A percentile compares a stretch with the other conserved stretches of the same genome.
Conservation (phyloP, 345 rosid genomes). For the Hibiscus mutabilis region DNA sequence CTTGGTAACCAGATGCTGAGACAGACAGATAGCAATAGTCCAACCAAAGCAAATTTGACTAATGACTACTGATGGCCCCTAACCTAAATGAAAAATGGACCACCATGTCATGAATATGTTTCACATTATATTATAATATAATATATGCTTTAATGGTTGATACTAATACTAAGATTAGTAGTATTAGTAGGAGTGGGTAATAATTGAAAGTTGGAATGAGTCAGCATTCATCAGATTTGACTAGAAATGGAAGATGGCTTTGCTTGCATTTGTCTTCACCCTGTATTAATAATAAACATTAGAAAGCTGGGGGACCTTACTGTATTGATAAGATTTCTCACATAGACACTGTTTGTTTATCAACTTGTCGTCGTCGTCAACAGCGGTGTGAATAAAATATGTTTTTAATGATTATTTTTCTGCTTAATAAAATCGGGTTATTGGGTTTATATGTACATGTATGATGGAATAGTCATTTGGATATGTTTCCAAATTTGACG, state of each 20-base stretch:
- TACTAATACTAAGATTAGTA: not conserved
- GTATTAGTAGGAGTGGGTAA: not conserved
- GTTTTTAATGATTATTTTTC: not conserved
- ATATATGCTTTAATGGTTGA: not conserved
- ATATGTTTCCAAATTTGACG: too few relatives aligned
- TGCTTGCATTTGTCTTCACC: not conserved
- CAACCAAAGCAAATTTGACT: too few relatives aligned
- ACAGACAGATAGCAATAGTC: too few relatives aligned
- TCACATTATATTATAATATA: too few relatives aligned
- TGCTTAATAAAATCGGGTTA: not conserved
- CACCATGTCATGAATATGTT: too few relatives aligned
- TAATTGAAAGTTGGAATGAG: not conserved
- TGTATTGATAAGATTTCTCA: not conserved
- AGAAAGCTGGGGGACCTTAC: not conserved
- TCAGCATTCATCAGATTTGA: not conserved
- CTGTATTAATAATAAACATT: not conserved
- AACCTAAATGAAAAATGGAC: too few relatives aligned
- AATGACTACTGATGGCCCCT: too few relatives aligned
- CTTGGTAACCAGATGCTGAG: too few relatives aligned
- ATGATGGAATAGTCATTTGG: too few relatives aligned
- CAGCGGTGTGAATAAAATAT: too few relatives aligned
- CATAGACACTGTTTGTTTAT: too few relatives aligned
- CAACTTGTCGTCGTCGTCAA: too few relatives aligned
- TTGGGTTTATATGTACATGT: not conserved
- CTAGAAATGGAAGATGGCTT: not conserved